Percentiles rank a stretch among this genome's conserved stretches.
Conservation (phyloP, 306 rosid genomes). For the Psophocarpus tetragonolobus region DNA sequence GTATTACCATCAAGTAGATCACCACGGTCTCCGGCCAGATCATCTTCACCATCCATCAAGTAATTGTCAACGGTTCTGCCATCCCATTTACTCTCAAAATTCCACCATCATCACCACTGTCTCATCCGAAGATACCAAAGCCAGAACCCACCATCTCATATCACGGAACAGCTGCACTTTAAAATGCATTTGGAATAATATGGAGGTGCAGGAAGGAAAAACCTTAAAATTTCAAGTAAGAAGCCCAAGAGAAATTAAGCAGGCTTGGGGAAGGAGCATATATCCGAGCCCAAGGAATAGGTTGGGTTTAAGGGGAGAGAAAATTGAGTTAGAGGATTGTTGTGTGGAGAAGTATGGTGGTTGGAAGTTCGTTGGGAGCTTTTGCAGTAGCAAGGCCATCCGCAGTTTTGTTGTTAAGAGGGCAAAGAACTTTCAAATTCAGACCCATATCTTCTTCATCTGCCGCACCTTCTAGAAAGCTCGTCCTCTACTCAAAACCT, state of each 20-base stretch:
- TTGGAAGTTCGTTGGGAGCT: slow-evolving; percentile 39
- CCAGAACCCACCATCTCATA: too few species aligned
- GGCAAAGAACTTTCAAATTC: slow-evolving; percentile 40
- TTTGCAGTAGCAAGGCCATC: slow-evolving; percentile 48
- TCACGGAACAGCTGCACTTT: too few species aligned
- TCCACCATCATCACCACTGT: too few species aligned
- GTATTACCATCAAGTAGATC: too few species aligned
- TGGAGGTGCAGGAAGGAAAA: too few species aligned
- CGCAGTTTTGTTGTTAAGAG: slow-evolving; percentile 27
- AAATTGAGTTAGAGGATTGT: background rate
- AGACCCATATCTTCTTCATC: slow-evolving; percentile 45
- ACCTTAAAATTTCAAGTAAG: background rate
- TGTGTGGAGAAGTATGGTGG: slow-evolving; percentile 37
- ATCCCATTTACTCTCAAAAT: too few species aligned
- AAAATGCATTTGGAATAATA: too few species aligned
- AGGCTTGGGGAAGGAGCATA: background rate
- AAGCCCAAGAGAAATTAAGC: background rate
- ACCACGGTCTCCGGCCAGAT: too few species aligned
- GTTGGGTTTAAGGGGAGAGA: background rate
- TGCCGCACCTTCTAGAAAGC: slow-evolving; percentile 55
- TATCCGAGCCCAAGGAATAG: background rate
- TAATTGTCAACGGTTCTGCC: too few species aligned
- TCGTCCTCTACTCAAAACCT: slow-evolving; percentile 87
- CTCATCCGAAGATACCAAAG: too few species aligned
- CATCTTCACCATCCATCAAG: too few species aligned